phyloP scores from a whole-genome alignment of 352 stramenopile species.

The Phytophthora pinifolia region DNA sequence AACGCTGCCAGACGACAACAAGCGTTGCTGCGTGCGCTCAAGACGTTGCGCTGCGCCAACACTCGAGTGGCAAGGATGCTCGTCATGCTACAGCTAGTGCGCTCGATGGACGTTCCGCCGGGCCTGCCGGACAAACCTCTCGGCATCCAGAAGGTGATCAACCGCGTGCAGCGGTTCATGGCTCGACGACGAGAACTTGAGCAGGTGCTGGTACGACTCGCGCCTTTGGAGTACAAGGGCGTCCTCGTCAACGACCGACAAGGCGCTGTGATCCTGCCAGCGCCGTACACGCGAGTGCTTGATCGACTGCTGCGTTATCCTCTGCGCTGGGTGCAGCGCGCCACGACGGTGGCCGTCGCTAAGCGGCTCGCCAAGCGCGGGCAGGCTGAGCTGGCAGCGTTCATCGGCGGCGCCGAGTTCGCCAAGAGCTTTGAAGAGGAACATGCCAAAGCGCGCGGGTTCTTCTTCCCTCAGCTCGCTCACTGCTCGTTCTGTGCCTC shows the following conservation, averaged over 20 bases:
- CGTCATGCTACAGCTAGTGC: conserved; percentile 66
- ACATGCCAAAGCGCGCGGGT: conserved; percentile 46
- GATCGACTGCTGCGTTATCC: conserved; percentile 72
- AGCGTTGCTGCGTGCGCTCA: conserved; percentile 45
- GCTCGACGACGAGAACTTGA: conserved; percentile 59
- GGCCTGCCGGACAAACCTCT: conserved; percentile 60
- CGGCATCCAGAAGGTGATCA: conserved; percentile 53
- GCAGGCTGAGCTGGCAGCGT: conserved; percentile 43
- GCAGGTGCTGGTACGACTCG: conserved; percentile 43
- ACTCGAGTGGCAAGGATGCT: conserved; percentile 69
- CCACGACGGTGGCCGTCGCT: conserved; percentile 53
- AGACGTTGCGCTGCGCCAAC: conserved; percentile 63
- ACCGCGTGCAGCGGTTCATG: conserved; percentile 53
- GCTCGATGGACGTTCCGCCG: conserved; percentile 46
- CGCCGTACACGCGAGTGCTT: conserved; percentile 55
- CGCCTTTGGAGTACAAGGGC: conserved; percentile 56
- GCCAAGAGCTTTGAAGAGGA: conserved; percentile 70
- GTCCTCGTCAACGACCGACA: conserved; percentile 10
- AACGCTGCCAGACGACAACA: conserved; percentile 63
- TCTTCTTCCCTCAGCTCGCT: conserved; percentile 60
- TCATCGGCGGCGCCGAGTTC: conserved; percentile 70
- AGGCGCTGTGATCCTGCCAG: conserved; percentile 39
- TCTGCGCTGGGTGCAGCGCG: conserved; percentile 49
- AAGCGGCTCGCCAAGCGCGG: conserved; percentile 54
- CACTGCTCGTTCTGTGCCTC: conserved; percentile 61